Evolutionary conservation across 768 basidiomycete genomes (phyloP), one percentile per base, ranked within the genome.

Genomic region (Pholiota microspora): DNA sequence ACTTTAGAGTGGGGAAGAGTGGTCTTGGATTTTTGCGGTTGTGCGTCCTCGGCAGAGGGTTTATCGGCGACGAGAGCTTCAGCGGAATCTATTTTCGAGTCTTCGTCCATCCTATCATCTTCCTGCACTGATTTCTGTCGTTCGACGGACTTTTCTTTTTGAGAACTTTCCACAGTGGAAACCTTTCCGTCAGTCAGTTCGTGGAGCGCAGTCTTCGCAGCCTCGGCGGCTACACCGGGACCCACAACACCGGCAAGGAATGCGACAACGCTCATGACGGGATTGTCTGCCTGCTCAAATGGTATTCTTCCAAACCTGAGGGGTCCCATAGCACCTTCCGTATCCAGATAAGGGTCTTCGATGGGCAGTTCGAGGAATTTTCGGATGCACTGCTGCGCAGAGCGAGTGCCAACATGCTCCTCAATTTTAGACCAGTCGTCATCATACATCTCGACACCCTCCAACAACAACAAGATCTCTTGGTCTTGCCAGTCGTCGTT

Each of bases 211-310:
- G 86, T 86, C 68, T 94, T 94, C 5, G 97, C 97, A 1, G 95
- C 96, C 56, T 94, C 94, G 0, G 93, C 90, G 3, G 95, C 96
- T 3, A 97, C 89, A 0, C 87, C 86, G 0, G 94, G 93, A 8
- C 85, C 85, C 6, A 98, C 89, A 8, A 95, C 94, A 5, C 92
- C 90, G 7, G 97, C 94, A 21, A 99, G 77, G 75, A 98, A 98
- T 1, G 97, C 94, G 16, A 98, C 95, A 21, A 98, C 97, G 68
- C 91, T 93, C 94, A 99, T 94, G 15, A 99, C 93, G 0, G 97
- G 97, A 65, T 98, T 98, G 65, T 99, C 97, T 4, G 91, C 85
- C 67, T 94, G 91, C 62, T 94, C 89, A 67, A 98, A 97, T 0
- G 96, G 96, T 51, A 97, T 79, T 13, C 88, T 73, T 0, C 86